phyloP scores from a whole-genome alignment of 495 filamentous ascomycete species.

The Elasticomyces elasticus region DNA sequence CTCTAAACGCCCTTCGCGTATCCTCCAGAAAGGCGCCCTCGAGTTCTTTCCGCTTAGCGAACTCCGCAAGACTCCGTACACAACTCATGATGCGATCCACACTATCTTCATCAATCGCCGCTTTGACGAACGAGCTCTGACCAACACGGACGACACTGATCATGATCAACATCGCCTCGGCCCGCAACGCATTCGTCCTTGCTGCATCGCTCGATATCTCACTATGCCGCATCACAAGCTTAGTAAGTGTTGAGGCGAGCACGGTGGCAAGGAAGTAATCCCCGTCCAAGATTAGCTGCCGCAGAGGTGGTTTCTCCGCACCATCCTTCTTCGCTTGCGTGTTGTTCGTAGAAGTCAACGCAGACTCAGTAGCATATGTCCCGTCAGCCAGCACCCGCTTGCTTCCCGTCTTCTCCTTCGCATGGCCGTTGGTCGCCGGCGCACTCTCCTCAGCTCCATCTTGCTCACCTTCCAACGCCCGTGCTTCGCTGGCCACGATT shows the following conservation, averaged over 20 bases:
- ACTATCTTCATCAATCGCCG: conserved; percentile 94
- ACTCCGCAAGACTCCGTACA: conserved; percentile 85
- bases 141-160: conserved; percentile 96
- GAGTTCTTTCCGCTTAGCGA: conserved; percentile 75
- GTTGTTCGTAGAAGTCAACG: conserved; percentile 83
- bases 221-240: conserved; percentile 95
- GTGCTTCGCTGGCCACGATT: conserved; percentile 90
- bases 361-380: conserved; percentile 94
- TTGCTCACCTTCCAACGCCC: conserved; percentile 68
- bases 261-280: conserved; percentile 97
- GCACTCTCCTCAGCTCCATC: conserved; percentile 52
- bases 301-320: conserved; percentile 88
- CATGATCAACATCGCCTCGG: conserved; percentile 99
- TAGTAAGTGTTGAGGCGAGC: conserved; percentile 87
- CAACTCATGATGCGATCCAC: conserved; percentile 96
- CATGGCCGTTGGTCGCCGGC: conserved; percentile 64
- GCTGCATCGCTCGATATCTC: conserved; percentile 81
- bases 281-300: conserved; percentile 91
- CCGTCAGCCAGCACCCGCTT: conserved; percentile 91
- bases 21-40: conserved; percentile 92
- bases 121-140: conserved; percentile 95
- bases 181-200: conserved; percentile 86
- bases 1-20: conserved; percentile 88
- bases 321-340: conserved; percentile 87
- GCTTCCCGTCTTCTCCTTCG: conserved; percentile 74